Base-by-base conservation (phyloP, 805 yeast genomes). In the Zygotorulaspora danielsina region DNA sequence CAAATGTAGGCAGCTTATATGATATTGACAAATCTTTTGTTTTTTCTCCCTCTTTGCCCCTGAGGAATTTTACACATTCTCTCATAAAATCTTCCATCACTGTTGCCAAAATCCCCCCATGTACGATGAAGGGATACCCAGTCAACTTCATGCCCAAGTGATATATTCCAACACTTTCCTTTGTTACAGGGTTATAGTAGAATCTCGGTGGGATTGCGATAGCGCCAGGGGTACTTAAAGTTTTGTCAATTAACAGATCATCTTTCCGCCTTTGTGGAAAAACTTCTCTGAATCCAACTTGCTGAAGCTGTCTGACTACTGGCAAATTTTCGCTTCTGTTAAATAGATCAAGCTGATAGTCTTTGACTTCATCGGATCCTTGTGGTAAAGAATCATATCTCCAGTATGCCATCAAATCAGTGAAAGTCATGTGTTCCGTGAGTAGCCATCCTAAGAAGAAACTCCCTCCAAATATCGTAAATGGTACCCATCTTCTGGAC, bases 31-130 rank as follows among this genome's bases (percentile, higher is more conserved):
- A 62, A 27, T 65, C 71, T 32, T 71, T 75, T 15, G 71, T 71
- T 22, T 50, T 46, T 24, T 50, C 51, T 6, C 55, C 49, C 21
- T 41, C 67, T 53, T 46, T 55, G 37, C 40, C 68, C 38, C 55
- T 59, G 16, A 58, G 48, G 29, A 80, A 64, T 16, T 59, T 53
- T 10, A 67, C 76, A 41, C 72, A 67, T 37, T 80, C 70, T 48
- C 79, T 79, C 64, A 81, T 73, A 5, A 83, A 72, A 50, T 88
- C 95, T 54, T 86, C 93, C 39, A 87, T 64, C 1, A 88, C 65
- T 0, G 94, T 80, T 6, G 89, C 94, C 20, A 88, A 58, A 19
- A 89, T 75, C 0, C 97, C 97, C 3, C 97, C 97, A 57, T 88
- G 97, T 2, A 86, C 73, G 13, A 89, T 64, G 51, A 85, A 81